Evolutionary conservation across 1,284 basidiomycete species (phyloP), one percentile per base, ranked within the genome.

Genomic region (Tranzscheliella williamsii): DNA sequence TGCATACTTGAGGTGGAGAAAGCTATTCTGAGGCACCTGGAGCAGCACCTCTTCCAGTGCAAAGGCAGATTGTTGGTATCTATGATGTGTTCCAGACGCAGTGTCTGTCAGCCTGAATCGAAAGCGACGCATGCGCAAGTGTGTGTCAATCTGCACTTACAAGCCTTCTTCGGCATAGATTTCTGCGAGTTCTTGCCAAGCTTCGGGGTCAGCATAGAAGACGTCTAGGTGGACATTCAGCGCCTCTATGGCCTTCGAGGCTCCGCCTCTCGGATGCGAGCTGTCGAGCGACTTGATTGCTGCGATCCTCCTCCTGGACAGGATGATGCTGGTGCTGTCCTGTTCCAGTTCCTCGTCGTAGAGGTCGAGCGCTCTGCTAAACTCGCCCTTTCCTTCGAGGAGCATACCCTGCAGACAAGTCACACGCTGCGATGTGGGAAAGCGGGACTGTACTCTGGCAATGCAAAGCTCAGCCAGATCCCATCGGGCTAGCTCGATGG

Each of bases 121-220:
- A 24, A 18, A 21, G n/a, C n/a, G n/a, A n/a, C n/a, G n/a, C n/a
- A 29, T 9, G 26, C 26, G 26, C 9, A 29, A 9, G 26, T 9
- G 26, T 29, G 26, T 9, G 9, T 9, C 9, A 29, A 29, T 15
- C 18, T 20, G 50, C 5, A 80, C 86, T 56, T 70, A 95, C 87
- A 90, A 85, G 50, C 86, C 85, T 65, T 87, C 85, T 13, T 85
- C 83, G 2, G 86, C 82, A 73, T 98, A 95, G 6, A 92, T 84
- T 64, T 91, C 88, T 0, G 91, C 88, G n/a, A 98, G 84, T 72
- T 95, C 87, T 11, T 91, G 82, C 95, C 94, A 98, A 4, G 85
- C 92, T 64, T 93, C 88, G 0, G 90, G 82, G 71, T 98, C 94
- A 22, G 86, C 85, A 78, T 97, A 97, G 79, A 94, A 92, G 0